Evolutionary conservation across 768 basidiomycete species (phyloP).

Genomic region (Dioszegia hungarica): DNA sequence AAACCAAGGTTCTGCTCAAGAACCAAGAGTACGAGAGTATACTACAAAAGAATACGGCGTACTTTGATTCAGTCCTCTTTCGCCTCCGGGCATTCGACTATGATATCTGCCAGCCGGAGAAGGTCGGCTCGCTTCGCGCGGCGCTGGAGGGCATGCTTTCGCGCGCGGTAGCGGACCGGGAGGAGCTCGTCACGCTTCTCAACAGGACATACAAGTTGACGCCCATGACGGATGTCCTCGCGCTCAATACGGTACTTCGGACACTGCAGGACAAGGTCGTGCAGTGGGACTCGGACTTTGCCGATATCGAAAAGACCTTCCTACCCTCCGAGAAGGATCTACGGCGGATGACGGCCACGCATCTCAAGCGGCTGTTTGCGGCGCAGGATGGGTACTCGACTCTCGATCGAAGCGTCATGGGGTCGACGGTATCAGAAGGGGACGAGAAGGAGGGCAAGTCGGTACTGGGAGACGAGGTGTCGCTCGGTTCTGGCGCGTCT

Average conservation of each 20-base stretch:
- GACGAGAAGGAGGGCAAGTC: constrained; percentile 41
- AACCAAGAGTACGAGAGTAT: constrained; percentile 82
- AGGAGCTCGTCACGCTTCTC: constrained; percentile 67
- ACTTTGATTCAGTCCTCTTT: constrained; percentile 52
- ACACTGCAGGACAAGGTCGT: constrained; percentile 89
- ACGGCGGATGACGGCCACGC: constrained; percentile 50
- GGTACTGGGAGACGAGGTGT: not conserved
- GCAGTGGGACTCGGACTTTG: constrained; percentile 93
- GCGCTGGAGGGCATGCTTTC: constrained; percentile 55
- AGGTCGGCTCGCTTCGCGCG: constrained; percentile 32
- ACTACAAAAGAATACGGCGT: constrained; percentile 61
- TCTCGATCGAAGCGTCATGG: constrained; percentile 40
- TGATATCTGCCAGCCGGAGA: constrained; percentile 43
- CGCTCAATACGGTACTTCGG: constrained; percentile 76
- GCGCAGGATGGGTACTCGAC: constrained; percentile 43
- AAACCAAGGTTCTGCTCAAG: constrained; percentile 81
- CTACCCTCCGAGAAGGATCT: constrained; percentile 56
- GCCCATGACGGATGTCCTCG: constrained; percentile 74
- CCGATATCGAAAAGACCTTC: constrained; percentile 58
- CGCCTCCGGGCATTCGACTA: constrained; percentile 46
- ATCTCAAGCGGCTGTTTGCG: constrained; percentile 50
- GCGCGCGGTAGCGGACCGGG: constrained; percentile 63
- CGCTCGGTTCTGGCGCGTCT: not conserved
- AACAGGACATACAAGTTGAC: constrained; percentile 77
- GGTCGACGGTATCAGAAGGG: constrained; percentile 42